Evolutionary conservation across 148 eudicot species (phyloP).

Genomic region (Rhododendron kiyosumense): DNA sequence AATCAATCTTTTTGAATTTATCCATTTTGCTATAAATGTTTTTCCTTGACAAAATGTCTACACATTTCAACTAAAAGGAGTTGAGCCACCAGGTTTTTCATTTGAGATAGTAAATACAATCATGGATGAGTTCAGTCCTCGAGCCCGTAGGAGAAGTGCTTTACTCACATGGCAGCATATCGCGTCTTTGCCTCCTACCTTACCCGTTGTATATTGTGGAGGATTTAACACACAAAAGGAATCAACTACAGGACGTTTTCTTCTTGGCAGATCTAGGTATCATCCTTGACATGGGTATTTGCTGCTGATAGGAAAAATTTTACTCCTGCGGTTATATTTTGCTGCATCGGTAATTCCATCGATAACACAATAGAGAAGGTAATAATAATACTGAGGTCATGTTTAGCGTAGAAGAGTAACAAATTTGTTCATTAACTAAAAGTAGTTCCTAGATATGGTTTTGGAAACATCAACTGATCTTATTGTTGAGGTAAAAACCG

Average conservation of each 20-base stretch:
- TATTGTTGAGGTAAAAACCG: background rate
- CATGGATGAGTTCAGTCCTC: slow-evolving; percentile 89
- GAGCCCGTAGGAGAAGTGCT: slow-evolving; percentile 97
- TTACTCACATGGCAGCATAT: slow-evolving; percentile 98
- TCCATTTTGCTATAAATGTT: background rate
- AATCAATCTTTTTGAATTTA: background rate
- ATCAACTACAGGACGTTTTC: slow-evolving; percentile 98
- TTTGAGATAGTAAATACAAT: slow-evolving; percentile 93
- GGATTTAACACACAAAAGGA: slow-evolving; percentile 98
- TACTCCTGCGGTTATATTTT: background rate
- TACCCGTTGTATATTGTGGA: slow-evolving; percentile 92
- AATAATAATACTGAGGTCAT: background rate
- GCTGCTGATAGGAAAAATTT: background rate
- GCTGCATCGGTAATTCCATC: background rate
- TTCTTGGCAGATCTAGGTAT: slow-evolving; percentile 97
- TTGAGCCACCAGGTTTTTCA: slow-evolving; percentile 94
- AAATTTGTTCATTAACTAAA: background rate
- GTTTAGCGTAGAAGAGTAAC: background rate
- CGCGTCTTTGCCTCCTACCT: slow-evolving; percentile 93
- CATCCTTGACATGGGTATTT: background rate
- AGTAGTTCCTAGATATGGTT: background rate
- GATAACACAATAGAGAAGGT: background rate
- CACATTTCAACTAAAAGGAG: slow-evolving; percentile 96
- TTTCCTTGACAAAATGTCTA: slow-evolving; percentile 70
- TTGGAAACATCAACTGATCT: background rate